Conservation (phyloP, 208 protist species). For the Acanthamoeba castellanii region DNA sequence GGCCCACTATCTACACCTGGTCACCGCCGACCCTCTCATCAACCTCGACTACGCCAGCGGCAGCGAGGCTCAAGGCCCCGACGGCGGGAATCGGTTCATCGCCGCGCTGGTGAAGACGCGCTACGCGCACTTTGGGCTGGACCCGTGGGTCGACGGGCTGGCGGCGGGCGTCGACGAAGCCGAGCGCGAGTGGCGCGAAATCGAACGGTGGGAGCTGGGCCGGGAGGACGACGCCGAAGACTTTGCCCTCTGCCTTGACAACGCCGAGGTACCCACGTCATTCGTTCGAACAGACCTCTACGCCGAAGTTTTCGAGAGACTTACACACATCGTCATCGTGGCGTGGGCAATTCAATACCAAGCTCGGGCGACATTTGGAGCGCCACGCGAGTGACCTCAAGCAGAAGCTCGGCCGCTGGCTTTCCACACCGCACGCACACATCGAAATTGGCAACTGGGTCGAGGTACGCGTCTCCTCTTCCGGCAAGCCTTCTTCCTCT, state of each 20-base stretch:
- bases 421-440: neutral
- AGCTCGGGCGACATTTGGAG: neutral
- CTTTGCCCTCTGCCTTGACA: neutral
- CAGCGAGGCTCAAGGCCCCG: neutral
- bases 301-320: neutral
- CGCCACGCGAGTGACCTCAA: neutral
- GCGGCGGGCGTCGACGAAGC: neutral
- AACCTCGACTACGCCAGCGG: neutral
- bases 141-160: constrained; percentile 61
- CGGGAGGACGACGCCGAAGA: neutral
- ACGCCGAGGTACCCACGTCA: neutral
- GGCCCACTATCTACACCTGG: neutral
- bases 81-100: constrained; percentile 12
- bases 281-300: neutral
- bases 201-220: constrained; percentile 17
- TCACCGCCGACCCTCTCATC: neutral
- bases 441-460: constrained; percentile 55
- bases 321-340: neutral
- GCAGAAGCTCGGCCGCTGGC: constrained; percentile 28
- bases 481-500: neutral
- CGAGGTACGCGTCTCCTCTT: neutral
- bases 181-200: neutral
- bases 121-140: constrained; percentile 14
- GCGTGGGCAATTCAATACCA: too few species aligned
- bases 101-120: neutral